phyloP scores from a whole-genome alignment of 441 rosid species.

The Corymbia citriodora region DNA sequence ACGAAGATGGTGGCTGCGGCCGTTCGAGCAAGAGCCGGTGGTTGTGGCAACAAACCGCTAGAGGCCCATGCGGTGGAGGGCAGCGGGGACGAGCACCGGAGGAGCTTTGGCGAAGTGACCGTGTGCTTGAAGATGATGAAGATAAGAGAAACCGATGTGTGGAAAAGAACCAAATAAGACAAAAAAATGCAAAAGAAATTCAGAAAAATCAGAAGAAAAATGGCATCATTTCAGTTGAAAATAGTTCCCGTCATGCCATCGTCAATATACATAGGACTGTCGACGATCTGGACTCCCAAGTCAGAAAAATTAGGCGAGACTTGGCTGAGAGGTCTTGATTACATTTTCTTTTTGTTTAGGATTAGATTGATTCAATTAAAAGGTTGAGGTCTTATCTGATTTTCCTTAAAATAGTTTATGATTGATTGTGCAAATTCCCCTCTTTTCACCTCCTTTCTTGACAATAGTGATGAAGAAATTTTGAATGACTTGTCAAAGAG shows the following conservation, averaged over 20 bases:
- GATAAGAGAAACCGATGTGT: neutral
- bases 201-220: neutral
- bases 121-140: neutral
- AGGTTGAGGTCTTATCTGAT: neutral
- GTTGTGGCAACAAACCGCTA: neutral
- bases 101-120: neutral
- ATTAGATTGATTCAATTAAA: neutral
- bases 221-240: neutral
- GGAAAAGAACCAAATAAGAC: neutral
- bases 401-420: neutral
- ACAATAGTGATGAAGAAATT: neutral
- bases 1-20: neutral
- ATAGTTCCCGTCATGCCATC: neutral
- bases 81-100: neutral
- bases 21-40: neutral
- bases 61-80: neutral
- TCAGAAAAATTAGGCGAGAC: neutral
- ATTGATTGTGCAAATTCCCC: neutral
- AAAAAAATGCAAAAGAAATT: neutral
- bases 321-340: neutral
- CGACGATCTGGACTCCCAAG: neutral
- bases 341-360: neutral
- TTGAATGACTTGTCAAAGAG: neutral
- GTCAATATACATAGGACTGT: neutral
- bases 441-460: neutral